These are phyloP conservation scores for Colletotrichum viniferum DNA, from an alignment of 2,329 filamentous ascomycete genomes.

Conservation along the genomic window DNA sequence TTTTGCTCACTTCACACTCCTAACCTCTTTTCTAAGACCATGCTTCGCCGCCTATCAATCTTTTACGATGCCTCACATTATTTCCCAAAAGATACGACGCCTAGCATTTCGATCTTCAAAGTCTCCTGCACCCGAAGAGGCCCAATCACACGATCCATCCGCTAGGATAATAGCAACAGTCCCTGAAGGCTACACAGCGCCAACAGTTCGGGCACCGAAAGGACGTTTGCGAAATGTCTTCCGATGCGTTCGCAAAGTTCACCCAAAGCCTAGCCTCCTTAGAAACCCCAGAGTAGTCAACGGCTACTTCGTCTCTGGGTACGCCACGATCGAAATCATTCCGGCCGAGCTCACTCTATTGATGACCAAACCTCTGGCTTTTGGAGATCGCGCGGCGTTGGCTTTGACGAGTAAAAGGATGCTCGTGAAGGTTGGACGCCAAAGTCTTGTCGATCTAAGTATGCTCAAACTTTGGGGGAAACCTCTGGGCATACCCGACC, in stretches of 20 bases:
- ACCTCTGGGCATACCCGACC: too few relatives aligned
- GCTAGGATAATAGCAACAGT: background rate
- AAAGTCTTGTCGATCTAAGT: too few relatives aligned
- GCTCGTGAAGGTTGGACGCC: background rate
- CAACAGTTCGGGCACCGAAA: background rate
- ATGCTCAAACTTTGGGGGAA: too few relatives aligned
- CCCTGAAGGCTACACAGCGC: background rate
- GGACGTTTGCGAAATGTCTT: background rate
- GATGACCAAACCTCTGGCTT: rapidly evolving
- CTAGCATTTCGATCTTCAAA: background rate
- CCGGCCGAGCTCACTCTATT: background rate
- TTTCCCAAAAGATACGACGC: background rate
- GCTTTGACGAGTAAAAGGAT: background rate
- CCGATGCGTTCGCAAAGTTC: background rate
- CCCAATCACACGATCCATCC: background rate
- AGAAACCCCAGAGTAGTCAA: background rate
- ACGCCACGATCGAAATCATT: background rate
- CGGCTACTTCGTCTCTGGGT: background rate
- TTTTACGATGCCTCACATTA: background rate
- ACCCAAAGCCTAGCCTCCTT: background rate
- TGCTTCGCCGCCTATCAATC: rapidly evolving
- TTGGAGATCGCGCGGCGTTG: rapidly evolving
- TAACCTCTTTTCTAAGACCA: background rate
- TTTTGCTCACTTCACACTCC: background rate
- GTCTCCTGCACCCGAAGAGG: background rate